Conservation (phyloP, 2,329 filamentous ascomycete genomes). For the Dactylonectria estremocensis region DNA sequence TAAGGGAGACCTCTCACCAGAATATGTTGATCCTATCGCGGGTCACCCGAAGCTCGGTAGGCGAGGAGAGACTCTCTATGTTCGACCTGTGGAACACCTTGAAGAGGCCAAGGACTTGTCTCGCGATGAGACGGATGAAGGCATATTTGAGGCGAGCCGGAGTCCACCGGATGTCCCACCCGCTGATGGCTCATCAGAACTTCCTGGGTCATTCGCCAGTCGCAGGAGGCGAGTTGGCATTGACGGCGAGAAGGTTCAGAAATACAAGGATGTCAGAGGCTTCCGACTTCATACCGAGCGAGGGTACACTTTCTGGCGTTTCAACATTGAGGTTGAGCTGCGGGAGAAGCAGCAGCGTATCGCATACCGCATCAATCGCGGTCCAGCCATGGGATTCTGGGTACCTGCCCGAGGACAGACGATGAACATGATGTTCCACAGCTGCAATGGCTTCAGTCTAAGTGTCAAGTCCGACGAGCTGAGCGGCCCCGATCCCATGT, state of each 20-base stretch:
- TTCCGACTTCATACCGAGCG: constrained; percentile 87
- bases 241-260: constrained; percentile 86
- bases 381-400: constrained; percentile 93
- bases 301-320: constrained; percentile 96
- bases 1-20: constrained; percentile 76
- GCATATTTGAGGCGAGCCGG: constrained; percentile 81
- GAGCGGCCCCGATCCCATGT: constrained; percentile 94
- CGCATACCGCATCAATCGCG: constrained; percentile 95
- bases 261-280: constrained; percentile 87
- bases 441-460: constrained; percentile 94
- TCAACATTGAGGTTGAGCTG: constrained; percentile 94
- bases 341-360: constrained; percentile 84
- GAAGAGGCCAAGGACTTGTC: constrained; percentile 86
- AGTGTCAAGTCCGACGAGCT: constrained; percentile 84
- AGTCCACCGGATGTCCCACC: constrained; percentile 65
- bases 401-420: constrained; percentile 86
- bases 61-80: constrained; percentile 88
- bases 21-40: constrained; percentile 91
- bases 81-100: constrained; percentile 89
- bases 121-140: constrained; percentile 82
- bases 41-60: constrained; percentile 89
- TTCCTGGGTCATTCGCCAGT: constrained; percentile 68
- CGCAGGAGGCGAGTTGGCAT: constrained; percentile 67
- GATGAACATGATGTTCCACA: constrained; percentile 99
- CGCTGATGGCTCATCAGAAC: constrained; percentile 61